Evolutionary conservation across 1,139 yeast genomes (phyloP).

Genomic region (Zygosaccharomyces pseudobailii): DNA sequence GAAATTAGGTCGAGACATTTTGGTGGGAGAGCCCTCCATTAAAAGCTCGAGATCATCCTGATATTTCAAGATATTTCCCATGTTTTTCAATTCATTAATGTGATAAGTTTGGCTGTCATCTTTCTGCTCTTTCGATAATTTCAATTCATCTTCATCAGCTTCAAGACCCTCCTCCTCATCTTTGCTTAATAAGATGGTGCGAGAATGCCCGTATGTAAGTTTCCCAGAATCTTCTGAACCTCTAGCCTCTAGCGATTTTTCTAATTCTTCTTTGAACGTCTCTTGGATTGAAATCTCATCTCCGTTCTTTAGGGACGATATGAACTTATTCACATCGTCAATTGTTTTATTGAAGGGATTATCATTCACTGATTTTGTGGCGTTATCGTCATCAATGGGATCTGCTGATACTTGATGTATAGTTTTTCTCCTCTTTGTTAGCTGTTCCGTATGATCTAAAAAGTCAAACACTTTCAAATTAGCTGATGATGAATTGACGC

Average conservation of each 20-base stretch:
- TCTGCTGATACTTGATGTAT: slow-evolving; percentile 10
- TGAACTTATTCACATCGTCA: slow-evolving; percentile 12
- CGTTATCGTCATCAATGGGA: not conserved
- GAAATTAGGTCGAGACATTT: slow-evolving; percentile 5
- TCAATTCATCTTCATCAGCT: slow-evolving; percentile 4
- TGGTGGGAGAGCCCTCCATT: slow-evolving; percentile 6
- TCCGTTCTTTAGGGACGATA: slow-evolving; percentile 10
- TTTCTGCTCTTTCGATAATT: not conserved
- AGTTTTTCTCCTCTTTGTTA: slow-evolving; percentile 18
- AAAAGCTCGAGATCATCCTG: slow-evolving; percentile 31
- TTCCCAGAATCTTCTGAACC: not conserved
- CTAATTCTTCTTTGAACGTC: slow-evolving; percentile 6
- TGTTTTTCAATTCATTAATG: slow-evolving; percentile 26
- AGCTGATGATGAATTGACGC: not conserved
- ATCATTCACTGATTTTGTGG: not conserved
- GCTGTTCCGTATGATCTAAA: slow-evolving; percentile 14
- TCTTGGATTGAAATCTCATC: slow-evolving; percentile 8
- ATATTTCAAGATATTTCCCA: slow-evolving; percentile 28
- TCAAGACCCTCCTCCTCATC: slow-evolving; percentile 13
- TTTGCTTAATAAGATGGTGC: slow-evolving; percentile 15
- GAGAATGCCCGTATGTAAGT: slow-evolving; percentile 13
- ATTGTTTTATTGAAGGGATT: slow-evolving; percentile 11
- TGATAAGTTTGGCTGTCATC: slow-evolving; percentile 16
- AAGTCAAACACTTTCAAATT: slow-evolving; percentile 19
- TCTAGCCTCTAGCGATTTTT: slow-evolving; percentile 5